Conservation (phyloP, 257 asterid species). For the Eustoma russellianum region DNA sequence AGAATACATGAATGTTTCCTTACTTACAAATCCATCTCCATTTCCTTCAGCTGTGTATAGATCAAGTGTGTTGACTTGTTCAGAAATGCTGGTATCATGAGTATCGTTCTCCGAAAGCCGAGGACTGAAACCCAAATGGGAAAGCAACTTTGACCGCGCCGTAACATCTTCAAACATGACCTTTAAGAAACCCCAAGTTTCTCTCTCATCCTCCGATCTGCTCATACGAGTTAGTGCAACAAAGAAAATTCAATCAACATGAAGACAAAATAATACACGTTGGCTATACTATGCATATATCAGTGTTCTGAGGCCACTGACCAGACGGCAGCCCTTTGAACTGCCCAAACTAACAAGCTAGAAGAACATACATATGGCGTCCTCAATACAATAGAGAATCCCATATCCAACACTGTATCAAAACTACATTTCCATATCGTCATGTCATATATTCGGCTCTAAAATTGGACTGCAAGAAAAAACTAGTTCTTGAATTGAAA, state of each 20-base stretch:
- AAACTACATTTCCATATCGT: no score
- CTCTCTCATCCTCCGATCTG: slow-evolving; percentile 83
- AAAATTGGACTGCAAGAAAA: no score
- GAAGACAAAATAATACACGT: neutral
- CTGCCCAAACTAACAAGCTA: no score
- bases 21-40: slow-evolving; percentile 37
- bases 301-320: no score
- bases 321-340: no score
- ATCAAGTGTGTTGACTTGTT: slow-evolving; percentile 52
- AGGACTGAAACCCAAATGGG: slow-evolving; percentile 77
- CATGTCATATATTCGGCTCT: no score
- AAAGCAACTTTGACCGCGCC: slow-evolving; percentile 83
- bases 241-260: neutral
- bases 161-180: slow-evolving; percentile 90
- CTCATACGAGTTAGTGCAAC: slow-evolving; percentile 14
- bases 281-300: neutral
- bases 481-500: no score
- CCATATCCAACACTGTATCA: no score
- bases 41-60: slow-evolving; percentile 38
- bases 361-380: no score
- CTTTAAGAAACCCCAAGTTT: slow-evolving; percentile 87
- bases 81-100: slow-evolving; percentile 36
- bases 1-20: slow-evolving; percentile 35
- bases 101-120: slow-evolving; percentile 49
- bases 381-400: no score